phyloP scores from a whole-genome alignment of 129 eudicot genomes.

The Centella asiatica region DNA sequence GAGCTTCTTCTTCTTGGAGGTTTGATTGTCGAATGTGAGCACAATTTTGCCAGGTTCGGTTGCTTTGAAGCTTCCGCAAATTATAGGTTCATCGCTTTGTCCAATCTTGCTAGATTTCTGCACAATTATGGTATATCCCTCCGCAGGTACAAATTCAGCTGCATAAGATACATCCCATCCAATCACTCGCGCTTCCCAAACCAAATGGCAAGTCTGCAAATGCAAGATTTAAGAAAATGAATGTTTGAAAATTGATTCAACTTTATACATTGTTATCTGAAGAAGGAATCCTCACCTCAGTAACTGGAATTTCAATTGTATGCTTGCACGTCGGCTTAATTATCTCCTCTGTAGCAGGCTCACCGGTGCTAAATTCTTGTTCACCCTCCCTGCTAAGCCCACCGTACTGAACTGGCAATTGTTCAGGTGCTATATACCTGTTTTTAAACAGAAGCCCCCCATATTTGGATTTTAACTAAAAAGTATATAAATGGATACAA shows the following conservation, averaged over 20 bases:
- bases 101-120: slow-evolving; percentile 63
- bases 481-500: background rate
- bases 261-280: no score
- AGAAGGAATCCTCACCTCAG: slow-evolving; percentile 40
- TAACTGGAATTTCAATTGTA: slow-evolving; percentile 51
- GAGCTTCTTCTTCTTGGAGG: slow-evolving; percentile 77
- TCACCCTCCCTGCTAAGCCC: slow-evolving; percentile 77
- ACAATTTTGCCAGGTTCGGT: slow-evolving; percentile 78
- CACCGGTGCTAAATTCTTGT: slow-evolving; percentile 48
- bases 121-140: slow-evolving; percentile 59
- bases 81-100: slow-evolving; percentile 49
- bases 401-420: slow-evolving; percentile 85
- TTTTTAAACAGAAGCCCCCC: background rate
- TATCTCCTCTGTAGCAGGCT: slow-evolving; percentile 48
- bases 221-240: background rate
- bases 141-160: slow-evolving; percentile 80
- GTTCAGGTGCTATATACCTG: slow-evolving; percentile 84
- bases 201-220: slow-evolving; percentile 51
- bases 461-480: no score
- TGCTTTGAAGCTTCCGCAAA: slow-evolving; percentile 49
- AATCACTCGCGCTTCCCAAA: slow-evolving; percentile 71
- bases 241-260: background rate
- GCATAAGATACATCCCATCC: slow-evolving; percentile 70
- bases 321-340: slow-evolving; percentile 62
- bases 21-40: slow-evolving; percentile 76